Conservation (phyloP, 768 basidiomycete genomes). For the Lactifluus rugatus region DNA sequence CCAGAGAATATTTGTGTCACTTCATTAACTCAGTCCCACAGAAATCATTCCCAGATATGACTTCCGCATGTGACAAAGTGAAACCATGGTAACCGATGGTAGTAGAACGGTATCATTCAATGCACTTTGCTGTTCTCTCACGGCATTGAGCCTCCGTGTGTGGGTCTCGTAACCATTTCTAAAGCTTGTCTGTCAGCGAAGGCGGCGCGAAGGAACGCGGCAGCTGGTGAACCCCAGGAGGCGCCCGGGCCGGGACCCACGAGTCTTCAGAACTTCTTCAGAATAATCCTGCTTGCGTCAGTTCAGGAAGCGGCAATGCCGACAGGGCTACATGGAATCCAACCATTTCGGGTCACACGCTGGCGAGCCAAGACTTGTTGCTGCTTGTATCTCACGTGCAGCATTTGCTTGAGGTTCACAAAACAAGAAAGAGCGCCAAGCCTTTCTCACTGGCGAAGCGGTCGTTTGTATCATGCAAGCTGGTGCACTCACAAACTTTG, state of each 20-base stretch:
- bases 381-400: too few relatives aligned
- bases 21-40: background rate
- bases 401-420: background rate
- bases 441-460: background rate
- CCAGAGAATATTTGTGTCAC: background rate
- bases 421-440: background rate
- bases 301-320: background rate
- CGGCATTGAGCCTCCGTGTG: background rate
- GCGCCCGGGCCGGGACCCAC: background rate
- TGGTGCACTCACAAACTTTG: background rate
- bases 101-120: background rate
- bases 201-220: background rate
- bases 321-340: too few relatives aligned
- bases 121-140: background rate
- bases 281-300: background rate
- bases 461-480: background rate
- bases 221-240: background rate
- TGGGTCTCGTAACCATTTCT: background rate
- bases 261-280: background rate
- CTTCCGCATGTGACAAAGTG: background rate
- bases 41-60: background rate
- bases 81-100: conserved; percentile 10
- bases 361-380: background rate
- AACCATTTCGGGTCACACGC: background rate
- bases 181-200: background rate